Evolutionary conservation across 78 protist genomes (phyloP).

Genomic region (Planoprotostelium fungivorum): DNA sequence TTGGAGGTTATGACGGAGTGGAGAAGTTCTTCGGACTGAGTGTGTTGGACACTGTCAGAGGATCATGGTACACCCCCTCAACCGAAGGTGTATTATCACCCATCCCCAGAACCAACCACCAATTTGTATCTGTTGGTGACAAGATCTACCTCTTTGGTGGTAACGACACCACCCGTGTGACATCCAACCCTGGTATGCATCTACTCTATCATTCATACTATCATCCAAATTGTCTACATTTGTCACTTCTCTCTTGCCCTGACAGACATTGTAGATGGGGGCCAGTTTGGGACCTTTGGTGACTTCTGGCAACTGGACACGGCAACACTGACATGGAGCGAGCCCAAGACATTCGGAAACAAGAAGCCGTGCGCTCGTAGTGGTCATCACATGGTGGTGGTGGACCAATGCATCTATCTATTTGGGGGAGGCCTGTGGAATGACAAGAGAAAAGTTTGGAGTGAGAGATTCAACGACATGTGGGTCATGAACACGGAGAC

Average conservation of each 20-base stretch:
- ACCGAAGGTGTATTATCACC: background rate
- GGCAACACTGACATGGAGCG: conserved; percentile 21
- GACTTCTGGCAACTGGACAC: conserved; percentile 48
- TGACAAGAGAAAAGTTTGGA: conserved; percentile 28
- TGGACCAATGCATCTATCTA: conserved; percentile 25
- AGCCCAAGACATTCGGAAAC: conserved; percentile 23
- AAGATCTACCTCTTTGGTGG: conserved; percentile 50
- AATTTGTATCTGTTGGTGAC: conserved; percentile 3
- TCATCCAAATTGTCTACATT: too few species aligned
- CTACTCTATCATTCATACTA: too few species aligned
- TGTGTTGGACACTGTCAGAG: background rate
- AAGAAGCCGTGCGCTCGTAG: conserved; percentile 36
- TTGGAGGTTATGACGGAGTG: background rate
- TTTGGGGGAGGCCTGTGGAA: conserved; percentile 52
- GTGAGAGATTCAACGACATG: conserved; percentile 58
- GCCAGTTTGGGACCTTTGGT: background rate
- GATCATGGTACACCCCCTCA: background rate
- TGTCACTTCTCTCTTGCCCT: too few species aligned
- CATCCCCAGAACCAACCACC: background rate
- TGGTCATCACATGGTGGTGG: conserved; percentile 54
- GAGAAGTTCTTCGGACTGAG: background rate
- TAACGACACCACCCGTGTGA: conserved; percentile 9
- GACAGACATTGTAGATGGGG: too few species aligned
- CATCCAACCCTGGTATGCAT: background rate
- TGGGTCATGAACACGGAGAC: conserved; percentile 30